Evolutionary conservation across 352 stramenopile species (phyloP).

Genomic region (Globisporangium heterothallicum): DNA sequence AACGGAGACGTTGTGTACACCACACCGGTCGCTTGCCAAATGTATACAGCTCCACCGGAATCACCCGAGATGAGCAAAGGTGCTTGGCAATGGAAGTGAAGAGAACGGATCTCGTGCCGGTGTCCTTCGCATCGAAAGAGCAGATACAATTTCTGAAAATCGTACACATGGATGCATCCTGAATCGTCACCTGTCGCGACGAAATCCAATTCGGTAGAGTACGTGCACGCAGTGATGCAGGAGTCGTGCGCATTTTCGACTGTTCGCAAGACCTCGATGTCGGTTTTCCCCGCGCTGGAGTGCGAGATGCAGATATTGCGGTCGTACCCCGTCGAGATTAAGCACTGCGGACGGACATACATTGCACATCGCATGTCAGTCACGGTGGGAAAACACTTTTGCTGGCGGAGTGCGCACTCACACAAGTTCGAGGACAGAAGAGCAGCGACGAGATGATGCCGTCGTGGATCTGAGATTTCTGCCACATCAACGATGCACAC

Average conservation of each 20-base stretch:
- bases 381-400: not conserved
- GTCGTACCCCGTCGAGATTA: slow-evolving; percentile 60
- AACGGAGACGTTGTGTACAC: slow-evolving; percentile 18
- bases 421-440: slow-evolving; percentile 47
- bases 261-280: slow-evolving; percentile 53
- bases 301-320: slow-evolving; percentile 48
- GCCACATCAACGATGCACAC: slow-evolving; percentile 3
- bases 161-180: slow-evolving; percentile 54
- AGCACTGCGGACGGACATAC: slow-evolving; percentile 25
- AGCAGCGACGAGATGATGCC: slow-evolving; percentile 51
- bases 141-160: slow-evolving; percentile 56
- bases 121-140: slow-evolving; percentile 47
- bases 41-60: slow-evolving; percentile 26
- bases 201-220: slow-evolving; percentile 30
- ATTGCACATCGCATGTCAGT: not conserved
- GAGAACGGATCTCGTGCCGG: slow-evolving; percentile 35
- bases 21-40: slow-evolving; percentile 36
- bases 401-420: slow-evolving; percentile 18
- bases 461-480: slow-evolving; percentile 54
- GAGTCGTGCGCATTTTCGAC: slow-evolving; percentile 60
- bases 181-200: slow-evolving; percentile 54
- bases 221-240: slow-evolving; percentile 52
- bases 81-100: slow-evolving; percentile 40
- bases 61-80: slow-evolving; percentile 46
- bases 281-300: slow-evolving; percentile 34